Conservation (phyloP, 352 stramenopile species). For the Pythium biforme region DNA sequence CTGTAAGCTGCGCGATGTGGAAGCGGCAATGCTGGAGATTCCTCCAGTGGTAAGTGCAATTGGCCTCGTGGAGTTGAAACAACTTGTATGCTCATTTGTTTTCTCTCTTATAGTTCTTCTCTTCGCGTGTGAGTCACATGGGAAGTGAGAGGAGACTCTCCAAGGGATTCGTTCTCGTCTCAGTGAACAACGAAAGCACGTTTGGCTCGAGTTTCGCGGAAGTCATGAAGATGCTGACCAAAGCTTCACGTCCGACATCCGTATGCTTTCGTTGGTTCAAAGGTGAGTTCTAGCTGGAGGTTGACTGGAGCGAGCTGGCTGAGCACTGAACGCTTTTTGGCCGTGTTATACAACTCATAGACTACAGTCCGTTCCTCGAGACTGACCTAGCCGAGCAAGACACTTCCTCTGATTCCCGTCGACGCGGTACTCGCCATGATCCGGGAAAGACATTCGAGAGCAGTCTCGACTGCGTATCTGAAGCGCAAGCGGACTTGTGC, state of each 20-base stretch:
- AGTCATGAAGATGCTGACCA: constrained; percentile 52
- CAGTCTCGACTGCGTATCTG: constrained; percentile 54
- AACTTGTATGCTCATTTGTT: background rate
- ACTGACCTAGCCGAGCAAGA: constrained; percentile 48
- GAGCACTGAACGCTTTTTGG: background rate
- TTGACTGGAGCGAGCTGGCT: background rate
- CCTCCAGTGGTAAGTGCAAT: constrained; percentile 37
- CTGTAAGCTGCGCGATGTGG: constrained; percentile 58
- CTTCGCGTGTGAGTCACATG: constrained; percentile 34
- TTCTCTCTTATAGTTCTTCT: constrained; percentile 45
- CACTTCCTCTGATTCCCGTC: constrained; percentile 5
- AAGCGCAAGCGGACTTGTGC: constrained; percentile 61
- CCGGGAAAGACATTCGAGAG: constrained; percentile 39
- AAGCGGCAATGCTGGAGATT: constrained; percentile 71
- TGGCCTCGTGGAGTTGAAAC: background rate
- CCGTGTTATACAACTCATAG: constrained; percentile 16
- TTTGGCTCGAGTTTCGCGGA: constrained; percentile 54
- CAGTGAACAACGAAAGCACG: constrained; percentile 79
- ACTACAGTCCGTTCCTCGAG: constrained; percentile 77
- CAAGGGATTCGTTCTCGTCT: constrained; percentile 75
- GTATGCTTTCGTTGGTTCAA: constrained; percentile 81
- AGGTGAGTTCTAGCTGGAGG: constrained; percentile 26
- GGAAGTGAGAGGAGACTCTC: constrained; percentile 54
- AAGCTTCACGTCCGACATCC: constrained; percentile 59
- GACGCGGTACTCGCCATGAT: constrained; percentile 23